These are phyloP conservation scores for Calonectria pseudoturangicola DNA, from an alignment of 2,329 filamentous ascomycete species.

Conservation along the genomic window DNA sequence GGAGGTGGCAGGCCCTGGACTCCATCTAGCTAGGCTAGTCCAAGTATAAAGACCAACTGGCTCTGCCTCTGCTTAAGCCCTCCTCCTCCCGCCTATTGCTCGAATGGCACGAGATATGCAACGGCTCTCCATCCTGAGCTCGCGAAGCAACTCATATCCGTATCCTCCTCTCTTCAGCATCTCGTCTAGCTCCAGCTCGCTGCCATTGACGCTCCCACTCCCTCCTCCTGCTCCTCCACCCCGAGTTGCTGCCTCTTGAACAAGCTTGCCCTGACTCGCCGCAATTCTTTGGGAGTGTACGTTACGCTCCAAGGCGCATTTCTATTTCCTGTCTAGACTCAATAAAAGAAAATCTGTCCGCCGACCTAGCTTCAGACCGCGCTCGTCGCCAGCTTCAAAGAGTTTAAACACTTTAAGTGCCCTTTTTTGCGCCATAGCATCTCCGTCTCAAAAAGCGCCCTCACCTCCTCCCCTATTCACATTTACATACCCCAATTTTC, in stretches of 20 bases:
- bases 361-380: conserved; percentile 19
- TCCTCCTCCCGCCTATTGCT: conserved; percentile 57
- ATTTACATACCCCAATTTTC: neutral
- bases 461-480: conserved; percentile 17
- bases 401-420: conserved; percentile 21
- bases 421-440: neutral
- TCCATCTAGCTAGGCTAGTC: conserved; percentile 50
- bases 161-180: conserved; percentile 35
- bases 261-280: conserved; percentile 36
- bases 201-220: conserved; percentile 34
- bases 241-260: conserved; percentile 28
- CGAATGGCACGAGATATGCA: conserved; percentile 66
- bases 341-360: conserved; percentile 25
- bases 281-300: conserved; percentile 24
- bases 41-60: conserved; percentile 63
- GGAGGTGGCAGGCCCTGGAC: conserved; percentile 36
- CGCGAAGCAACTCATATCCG: conserved; percentile 57
- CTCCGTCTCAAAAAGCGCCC: neutral
- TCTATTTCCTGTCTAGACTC: conserved; percentile 32
- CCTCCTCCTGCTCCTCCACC: conserved; percentile 24
- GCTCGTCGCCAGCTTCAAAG: conserved; percentile 32
- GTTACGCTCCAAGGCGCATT: conserved; percentile 25
- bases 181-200: conserved; percentile 23
- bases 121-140: conserved; percentile 61
- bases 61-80: conserved; percentile 58